Evolutionary conservation across 495 filamentous ascomycete species (phyloP), one percentile per base, ranked within the genome.

Genomic region (Tetracladium marchalianum): DNA sequence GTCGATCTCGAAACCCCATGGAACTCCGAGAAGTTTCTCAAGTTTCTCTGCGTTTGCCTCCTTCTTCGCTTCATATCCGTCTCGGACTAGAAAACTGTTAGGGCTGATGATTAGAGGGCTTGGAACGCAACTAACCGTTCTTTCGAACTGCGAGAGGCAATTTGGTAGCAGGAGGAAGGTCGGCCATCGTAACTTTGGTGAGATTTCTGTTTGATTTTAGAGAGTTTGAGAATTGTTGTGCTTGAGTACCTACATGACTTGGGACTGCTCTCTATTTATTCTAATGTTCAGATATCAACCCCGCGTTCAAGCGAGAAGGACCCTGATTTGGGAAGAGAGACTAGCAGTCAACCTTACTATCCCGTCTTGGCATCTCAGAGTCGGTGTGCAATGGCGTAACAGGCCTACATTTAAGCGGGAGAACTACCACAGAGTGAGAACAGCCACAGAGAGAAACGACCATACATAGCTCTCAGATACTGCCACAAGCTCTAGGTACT

Each of bases 131-230:
- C 65, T 52, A 51, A 73, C 71, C 53, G 53, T 72, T 75, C 56
- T 72, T 75, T 52, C 71, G 70, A 22, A 70, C 47, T 18, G 66
- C 71, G 44, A 77, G 68, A n/a, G 72, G 64, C 8, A 77, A 60
- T 55, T 75, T 76, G 54, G 66, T 68, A 36, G 62, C 64, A n/a
- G 68, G 39, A 5, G 48, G 19, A 44, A 51, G 50, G 11, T 47
- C 43, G 17, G 35, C 40, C 33, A 43, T 43, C 47, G 44, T 51
- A 39, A 38, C 10, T n/a, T 37, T 10, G 3, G n/a, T 47, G 33
- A 42, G 31, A 10, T 4, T 4, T n/a, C 2, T 36, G 16, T 10
- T 36, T 3, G 35, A 36, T 41, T 5, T 41, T 4, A 41, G 38
- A 13, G 17, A 41, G 11, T 18, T n/a, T 16, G 12, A n/a, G 16